Conservation (phyloP, 2,329 filamentous ascomycete genomes). For the Trichoderma arundinaceum region DNA sequence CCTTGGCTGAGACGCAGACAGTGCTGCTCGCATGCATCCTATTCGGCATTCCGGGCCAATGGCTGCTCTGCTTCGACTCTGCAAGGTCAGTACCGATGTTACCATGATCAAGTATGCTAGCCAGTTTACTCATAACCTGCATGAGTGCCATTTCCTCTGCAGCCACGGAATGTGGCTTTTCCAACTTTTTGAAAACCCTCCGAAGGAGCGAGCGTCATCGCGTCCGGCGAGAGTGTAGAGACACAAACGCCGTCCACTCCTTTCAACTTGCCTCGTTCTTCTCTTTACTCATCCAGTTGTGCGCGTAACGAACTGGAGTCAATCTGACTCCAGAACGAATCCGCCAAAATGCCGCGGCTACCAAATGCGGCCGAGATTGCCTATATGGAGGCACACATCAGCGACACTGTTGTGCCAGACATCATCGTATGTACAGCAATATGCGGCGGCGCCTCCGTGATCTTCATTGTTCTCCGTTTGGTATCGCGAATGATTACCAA, state of each 20-base stretch:
- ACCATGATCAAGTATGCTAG: background rate
- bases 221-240: background rate
- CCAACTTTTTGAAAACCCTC: background rate
- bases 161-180: background rate
- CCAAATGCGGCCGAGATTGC: constrained; percentile 8
- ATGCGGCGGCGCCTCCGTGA: background rate
- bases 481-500: constrained; percentile 1
- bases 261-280: background rate
- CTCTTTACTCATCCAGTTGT: background rate
- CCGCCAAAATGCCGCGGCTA: constrained; percentile 7
- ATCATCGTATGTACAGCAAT: constrained; percentile 7
- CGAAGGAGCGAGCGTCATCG: background rate
- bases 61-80: background rate
- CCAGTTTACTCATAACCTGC: background rate
- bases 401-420: constrained; percentile 1
- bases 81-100: background rate
- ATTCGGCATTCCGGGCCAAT: background rate
- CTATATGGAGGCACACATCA: constrained; percentile 16
- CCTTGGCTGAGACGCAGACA: background rate
- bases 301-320: background rate
- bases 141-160: background rate
- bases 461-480: constrained; percentile 1
- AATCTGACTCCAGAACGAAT: background rate
- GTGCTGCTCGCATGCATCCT: background rate
- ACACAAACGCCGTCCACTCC: background rate